These are phyloP conservation scores for Pestalotiopsis sp. DNA, from an alignment of 2,329 filamentous ascomycete species.

Conservation along the genomic window DNA sequence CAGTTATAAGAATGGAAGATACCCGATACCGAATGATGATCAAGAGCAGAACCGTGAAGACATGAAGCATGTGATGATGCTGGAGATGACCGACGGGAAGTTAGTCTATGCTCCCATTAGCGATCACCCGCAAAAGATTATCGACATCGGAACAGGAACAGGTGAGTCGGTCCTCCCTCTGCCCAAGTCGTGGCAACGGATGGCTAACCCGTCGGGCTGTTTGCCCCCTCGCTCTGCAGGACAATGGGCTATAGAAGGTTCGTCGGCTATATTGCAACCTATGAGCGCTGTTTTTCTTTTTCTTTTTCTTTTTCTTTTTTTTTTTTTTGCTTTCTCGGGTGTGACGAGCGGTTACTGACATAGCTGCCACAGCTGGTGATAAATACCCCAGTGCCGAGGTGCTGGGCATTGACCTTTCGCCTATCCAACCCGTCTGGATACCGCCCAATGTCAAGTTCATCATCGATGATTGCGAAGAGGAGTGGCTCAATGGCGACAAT, in stretches of 20 bases:
- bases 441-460: constrained; percentile 38
- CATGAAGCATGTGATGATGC: constrained; percentile 29
- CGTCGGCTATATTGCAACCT: constrained; percentile 39
- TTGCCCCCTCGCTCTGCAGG: neutral
- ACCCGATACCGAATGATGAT: constrained; percentile 44
- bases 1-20: constrained; percentile 40
- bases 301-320: neutral
- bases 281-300: constrained; percentile 33
- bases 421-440: constrained; percentile 49
- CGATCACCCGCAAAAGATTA: constrained; percentile 35
- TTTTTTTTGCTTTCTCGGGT: neutral
- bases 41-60: constrained; percentile 44
- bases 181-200: neutral
- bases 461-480: constrained; percentile 47
- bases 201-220: neutral
- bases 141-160: constrained; percentile 48
- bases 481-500: constrained; percentile 54
- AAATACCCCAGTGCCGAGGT: constrained; percentile 28
- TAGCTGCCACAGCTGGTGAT: constrained; percentile 12
- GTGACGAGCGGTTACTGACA: constrained; percentile 9
- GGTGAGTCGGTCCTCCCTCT: constrained; percentile 28
- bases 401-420: constrained; percentile 35
- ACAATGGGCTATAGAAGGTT: constrained; percentile 19
- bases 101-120: constrained; percentile 44
- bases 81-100: constrained; percentile 30